Conservation (phyloP, 768 basidiomycete species). For the Agrocybe pediades region DNA sequence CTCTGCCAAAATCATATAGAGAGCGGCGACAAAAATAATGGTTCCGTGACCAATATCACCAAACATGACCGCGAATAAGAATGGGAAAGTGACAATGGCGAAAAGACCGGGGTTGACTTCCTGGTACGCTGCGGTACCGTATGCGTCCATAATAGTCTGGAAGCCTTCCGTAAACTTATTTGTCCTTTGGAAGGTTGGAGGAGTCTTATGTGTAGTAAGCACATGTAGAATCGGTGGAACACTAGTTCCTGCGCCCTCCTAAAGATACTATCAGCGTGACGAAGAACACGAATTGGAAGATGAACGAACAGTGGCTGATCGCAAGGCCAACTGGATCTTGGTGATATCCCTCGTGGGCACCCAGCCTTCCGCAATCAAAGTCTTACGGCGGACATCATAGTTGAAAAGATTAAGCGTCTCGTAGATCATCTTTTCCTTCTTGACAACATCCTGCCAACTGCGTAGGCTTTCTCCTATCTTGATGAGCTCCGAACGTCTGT, state of each 20-base stretch:
- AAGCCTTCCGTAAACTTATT: conserved; percentile 97
- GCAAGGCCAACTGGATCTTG: conserved; percentile 81
- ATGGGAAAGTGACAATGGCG: conserved; percentile 92
- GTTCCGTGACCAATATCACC: conserved; percentile 97
- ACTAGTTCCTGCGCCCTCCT: conserved; percentile 91
- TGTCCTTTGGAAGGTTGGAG: conserved; percentile 92
- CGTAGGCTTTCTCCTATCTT: conserved; percentile 83
- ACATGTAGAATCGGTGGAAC: conserved; percentile 93
- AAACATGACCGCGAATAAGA: conserved; percentile 99
- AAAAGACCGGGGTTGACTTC: conserved; percentile 97
- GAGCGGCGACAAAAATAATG: conserved; percentile 75
- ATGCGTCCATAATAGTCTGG: conserved; percentile 98
- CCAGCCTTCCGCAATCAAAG: conserved; percentile 97
- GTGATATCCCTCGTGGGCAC: conserved; percentile 91
- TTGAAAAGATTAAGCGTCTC: conserved; percentile 95
- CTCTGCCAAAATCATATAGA: conserved; percentile 88
- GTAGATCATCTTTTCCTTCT: conserved; percentile 95
- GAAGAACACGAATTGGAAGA: neutral
- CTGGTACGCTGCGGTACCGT: conserved; percentile 92
- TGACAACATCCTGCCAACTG: conserved; percentile 92
- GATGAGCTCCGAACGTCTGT: conserved; percentile 78
- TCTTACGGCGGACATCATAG: conserved; percentile 92
- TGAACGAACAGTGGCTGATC: conserved; percentile 79
- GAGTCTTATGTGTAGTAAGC: conserved; percentile 84
- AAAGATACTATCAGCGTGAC: conserved; percentile 4